A percentile compares a stretch with the other conserved stretches of the same genome.
Conservation (phyloP, 495 filamentous ascomycete species). For the Hypomontagnella submonticulosa region DNA sequence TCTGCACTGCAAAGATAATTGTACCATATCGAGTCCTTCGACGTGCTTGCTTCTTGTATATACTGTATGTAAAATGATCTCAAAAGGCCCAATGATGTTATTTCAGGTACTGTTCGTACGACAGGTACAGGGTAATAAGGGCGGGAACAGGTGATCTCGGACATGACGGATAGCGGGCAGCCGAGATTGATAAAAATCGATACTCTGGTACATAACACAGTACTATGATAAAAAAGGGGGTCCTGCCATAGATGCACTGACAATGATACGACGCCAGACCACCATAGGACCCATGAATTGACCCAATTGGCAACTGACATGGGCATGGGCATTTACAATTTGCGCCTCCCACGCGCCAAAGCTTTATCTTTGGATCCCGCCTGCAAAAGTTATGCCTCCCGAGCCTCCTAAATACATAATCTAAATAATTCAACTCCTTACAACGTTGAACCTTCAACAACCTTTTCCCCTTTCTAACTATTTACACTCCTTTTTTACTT, state of each 20-base stretch:
- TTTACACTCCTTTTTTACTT: conserved; percentile 35
- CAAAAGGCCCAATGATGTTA: conserved; percentile 5
- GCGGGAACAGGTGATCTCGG: conserved; percentile 44
- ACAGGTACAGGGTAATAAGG: conserved; percentile 15
- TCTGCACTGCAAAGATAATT: background rate
- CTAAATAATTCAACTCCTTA: conserved; percentile 18
- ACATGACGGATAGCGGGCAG: conserved; percentile 23
- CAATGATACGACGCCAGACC: conserved; percentile 39
- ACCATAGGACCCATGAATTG: conserved; percentile 5
- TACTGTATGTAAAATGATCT: background rate
- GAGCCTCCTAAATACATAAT: background rate
- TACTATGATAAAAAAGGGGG: conserved; percentile 35
- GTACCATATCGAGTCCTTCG: background rate
- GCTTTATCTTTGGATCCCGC: conserved; percentile 14
- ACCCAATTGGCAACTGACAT: conserved; percentile 14
- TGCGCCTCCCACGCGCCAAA: conserved; percentile 28
- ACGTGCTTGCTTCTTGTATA: background rate
- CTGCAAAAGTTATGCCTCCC: too few relatives aligned
- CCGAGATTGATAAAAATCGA: conserved; percentile 42
- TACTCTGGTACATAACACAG: too few relatives aligned
- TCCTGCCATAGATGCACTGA: conserved; percentile 30
- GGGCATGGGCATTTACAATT: background rate
- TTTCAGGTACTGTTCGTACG: conserved; percentile 21
- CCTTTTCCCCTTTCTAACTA: conserved; percentile 21
- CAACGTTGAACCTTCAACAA: conserved; percentile 16